phyloP scores from a whole-genome alignment of 805 yeast genomes.

The Ogataea trehalophila region DNA sequence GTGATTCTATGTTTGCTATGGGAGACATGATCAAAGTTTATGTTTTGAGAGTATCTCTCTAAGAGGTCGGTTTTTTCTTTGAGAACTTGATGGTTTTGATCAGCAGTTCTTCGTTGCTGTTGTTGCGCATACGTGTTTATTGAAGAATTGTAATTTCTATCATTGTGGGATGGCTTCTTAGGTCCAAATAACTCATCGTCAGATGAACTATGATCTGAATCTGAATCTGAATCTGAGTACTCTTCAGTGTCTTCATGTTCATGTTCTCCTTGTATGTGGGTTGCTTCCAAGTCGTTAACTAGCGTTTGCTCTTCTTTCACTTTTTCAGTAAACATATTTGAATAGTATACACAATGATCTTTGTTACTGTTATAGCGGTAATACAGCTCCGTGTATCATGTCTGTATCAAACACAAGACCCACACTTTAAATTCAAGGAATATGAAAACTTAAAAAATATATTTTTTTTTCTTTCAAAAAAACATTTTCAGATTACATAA shows the following conservation, averaged over 20 bases:
- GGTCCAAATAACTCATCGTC: neutral
- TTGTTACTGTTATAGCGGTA: too few relatives aligned
- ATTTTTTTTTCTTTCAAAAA: too few relatives aligned
- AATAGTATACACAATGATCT: too few relatives aligned
- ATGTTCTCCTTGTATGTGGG: neutral
- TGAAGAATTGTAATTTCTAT: neutral
- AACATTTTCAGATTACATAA: too few relatives aligned
- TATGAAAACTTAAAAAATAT: too few relatives aligned
- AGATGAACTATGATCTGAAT: neutral
- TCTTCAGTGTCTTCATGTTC: neutral
- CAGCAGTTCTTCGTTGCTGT: neutral
- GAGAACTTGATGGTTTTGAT: conserved; percentile 7
- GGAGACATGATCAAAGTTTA: conserved; percentile 57
- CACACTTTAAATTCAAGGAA: too few relatives aligned
- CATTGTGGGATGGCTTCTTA: conserved; percentile 1
- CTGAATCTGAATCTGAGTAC: neutral
- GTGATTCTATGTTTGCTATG: conserved; percentile 52
- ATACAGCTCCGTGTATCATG: too few relatives aligned
- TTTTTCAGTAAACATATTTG: too few relatives aligned
- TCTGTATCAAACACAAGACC: too few relatives aligned
- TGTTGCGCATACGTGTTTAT: conserved; percentile 1
- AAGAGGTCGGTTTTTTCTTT: conserved; percentile 45
- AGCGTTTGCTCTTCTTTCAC: too few relatives aligned
- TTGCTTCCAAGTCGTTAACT: neutral
- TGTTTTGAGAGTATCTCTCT: conserved; percentile 58